Percentiles rank a stretch among this genome's conserved stretches.
Evolutionary conservation across 2,329 filamentous ascomycete genomes (phyloP).

Genomic region (Didymosphaeria variabile): DNA sequence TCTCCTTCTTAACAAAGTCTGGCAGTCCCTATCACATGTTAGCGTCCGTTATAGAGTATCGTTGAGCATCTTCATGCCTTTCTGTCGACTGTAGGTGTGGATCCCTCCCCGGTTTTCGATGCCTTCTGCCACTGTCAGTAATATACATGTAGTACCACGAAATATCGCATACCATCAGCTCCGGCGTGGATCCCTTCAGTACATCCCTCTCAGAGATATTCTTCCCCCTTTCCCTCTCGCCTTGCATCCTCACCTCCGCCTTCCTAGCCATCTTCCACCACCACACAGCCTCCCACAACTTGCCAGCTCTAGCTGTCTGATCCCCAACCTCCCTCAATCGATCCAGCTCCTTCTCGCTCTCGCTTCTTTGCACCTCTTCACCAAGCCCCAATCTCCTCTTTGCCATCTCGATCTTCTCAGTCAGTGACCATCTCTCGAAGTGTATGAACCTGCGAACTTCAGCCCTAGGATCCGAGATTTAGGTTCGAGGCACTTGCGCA

Average conservation of each 20-base stretch:
- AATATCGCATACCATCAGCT: neutral
- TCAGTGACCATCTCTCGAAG: neutral
- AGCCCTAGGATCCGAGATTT: neutral
- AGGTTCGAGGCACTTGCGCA: no score
- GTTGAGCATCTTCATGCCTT: neutral
- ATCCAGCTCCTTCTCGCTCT: neutral
- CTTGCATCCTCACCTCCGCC: neutral
- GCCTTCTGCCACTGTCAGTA: neutral
- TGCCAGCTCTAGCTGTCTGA: neutral
- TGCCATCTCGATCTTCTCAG: neutral
- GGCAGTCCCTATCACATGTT: neutral
- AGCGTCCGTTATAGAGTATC: neutral
- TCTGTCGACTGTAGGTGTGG: neutral
- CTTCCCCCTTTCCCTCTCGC: neutral
- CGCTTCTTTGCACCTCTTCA: neutral
- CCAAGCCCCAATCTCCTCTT: neutral
- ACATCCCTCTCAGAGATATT: neutral
- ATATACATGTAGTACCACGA: neutral
- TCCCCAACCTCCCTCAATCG: neutral
- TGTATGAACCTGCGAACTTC: neutral
- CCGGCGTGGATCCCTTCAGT: no score
- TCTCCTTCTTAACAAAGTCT: constrained; percentile 2
- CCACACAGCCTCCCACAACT: constrained; percentile 6
- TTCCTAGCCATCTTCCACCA: constrained; percentile 5
- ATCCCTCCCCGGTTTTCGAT: neutral